Evolutionary conservation across 169 alveolate genomes (phyloP), one percentile per base, ranked within the genome.

Genomic region (Babesia gibsoni): DNA sequence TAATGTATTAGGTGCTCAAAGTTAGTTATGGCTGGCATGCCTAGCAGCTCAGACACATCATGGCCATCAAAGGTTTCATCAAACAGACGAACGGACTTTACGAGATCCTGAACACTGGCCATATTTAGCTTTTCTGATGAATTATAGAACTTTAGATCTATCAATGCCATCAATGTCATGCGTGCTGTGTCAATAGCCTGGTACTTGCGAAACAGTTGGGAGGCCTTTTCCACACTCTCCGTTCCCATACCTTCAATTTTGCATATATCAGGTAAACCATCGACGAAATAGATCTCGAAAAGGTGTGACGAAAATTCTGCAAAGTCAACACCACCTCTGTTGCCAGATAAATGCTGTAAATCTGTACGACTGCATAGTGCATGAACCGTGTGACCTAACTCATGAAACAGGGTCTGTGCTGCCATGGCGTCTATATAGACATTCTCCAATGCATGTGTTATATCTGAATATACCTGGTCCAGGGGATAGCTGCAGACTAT

Each of bases 291-390:
- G n/a, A 67, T 30, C 52, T 88, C 93, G 63, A 88, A 88, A 37
- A 88, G 82, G 37, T 88, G 93, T 22, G 93, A 88, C 1, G 93
- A 72, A 63, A 88, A 83, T 48, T 88, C 93, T 10, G 93, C 89
- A 75, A 82, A 88, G 63, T 88, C 93, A 5, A 81, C 87, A 7
- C 90, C 88, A 29, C 93, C 88, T 46, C 93, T 64, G 73, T 88
- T 88, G 27, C 93, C 92, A 29, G 93, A 83, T 35, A 88, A 53
- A 57, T 88, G 93, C 67, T 88, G 93, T 52, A 74, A 69, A 35
- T 78, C 73, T 27, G 93, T 88, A 16, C 83, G 78, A 53, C 93
- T 88, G 42, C 70, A 45, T 18, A 88, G 74, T 33, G 91, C 78
- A 46, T 88, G 93, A 46, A 88, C 53, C 1, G 91, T 82, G 75